Percentiles rank a stretch among this genome's conserved stretches.
Conservation (phyloP, 2,329 filamentous ascomycete species). For the Talaromyces sp. region DNA sequence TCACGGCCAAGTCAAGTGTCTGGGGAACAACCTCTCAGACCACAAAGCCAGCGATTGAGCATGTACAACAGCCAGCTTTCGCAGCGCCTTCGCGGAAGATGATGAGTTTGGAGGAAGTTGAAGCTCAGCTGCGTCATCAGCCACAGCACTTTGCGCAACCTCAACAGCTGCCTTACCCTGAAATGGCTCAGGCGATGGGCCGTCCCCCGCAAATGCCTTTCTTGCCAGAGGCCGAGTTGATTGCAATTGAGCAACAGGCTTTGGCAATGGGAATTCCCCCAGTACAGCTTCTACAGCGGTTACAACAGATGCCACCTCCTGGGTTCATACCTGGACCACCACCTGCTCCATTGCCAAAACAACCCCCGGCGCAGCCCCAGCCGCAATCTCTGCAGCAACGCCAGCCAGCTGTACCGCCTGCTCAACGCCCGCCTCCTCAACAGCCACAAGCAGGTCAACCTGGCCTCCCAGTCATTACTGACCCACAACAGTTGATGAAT, state of each 20-base stretch:
- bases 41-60: slow-evolving; percentile 27
- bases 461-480: slow-evolving; percentile 56
- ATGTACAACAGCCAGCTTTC: slow-evolving; percentile 22
- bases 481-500: slow-evolving; percentile 70
- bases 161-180: slow-evolving; percentile 25
- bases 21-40: slow-evolving; percentile 68
- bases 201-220: slow-evolving; percentile 30
- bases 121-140: slow-evolving; percentile 82
- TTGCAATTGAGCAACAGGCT: slow-evolving; percentile 50
- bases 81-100: slow-evolving; percentile 64
- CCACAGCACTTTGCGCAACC: slow-evolving; percentile 21
- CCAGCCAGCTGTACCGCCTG: slow-evolving; percentile 20
- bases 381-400: slow-evolving; percentile 28
- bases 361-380: slow-evolving; percentile 7
- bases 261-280: slow-evolving; percentile 34
- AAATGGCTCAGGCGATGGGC: slow-evolving; percentile 33
- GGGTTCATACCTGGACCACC: slow-evolving; percentile 51
- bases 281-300: slow-evolving; percentile 35
- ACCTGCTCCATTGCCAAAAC: slow-evolving; percentile 34
- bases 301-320: slow-evolving; percentile 41
- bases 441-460: slow-evolving; percentile 34
- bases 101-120: slow-evolving; percentile 95
- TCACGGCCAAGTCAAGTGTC: slow-evolving; percentile 88
- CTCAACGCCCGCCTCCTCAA: slow-evolving; percentile 29
- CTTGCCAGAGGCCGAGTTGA: slow-evolving; percentile 42